Base-by-base conservation (phyloP, 2,329 filamentous ascomycete genomes). In the Cladosporium sp. region DNA sequence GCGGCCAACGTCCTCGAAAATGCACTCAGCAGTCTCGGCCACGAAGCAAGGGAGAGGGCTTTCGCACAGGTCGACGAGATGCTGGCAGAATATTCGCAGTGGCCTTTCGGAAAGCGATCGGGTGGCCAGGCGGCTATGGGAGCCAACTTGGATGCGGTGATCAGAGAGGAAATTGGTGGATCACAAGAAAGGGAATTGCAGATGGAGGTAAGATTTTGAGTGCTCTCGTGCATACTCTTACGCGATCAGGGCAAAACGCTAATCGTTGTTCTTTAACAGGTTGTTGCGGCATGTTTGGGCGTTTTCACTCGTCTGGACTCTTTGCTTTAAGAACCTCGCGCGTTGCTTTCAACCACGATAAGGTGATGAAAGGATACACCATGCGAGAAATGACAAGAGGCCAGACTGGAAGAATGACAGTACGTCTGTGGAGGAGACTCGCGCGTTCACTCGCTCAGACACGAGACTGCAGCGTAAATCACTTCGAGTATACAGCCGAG, bases 241-340 rank as follows among this genome's bases (percentile, higher is more conserved):
- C 28, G 4, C 9, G 14, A 47, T 25, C 25, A 43, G 19, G 15
- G 12, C n/a, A 12, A 36, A 22, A 56, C 63, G 63, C 68, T 73
- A 61, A 74, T 50, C 51, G 3, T 60, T 19, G n/a, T 45, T 40
- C 19, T 40, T 11, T 7, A 14, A 59, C 60, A 87, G 84, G 86
- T 90, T 70, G 91, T 99, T 56, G 92, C 94, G 55, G 94, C 94
- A 66, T 97, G 94, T 76, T 79, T 99, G 75, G 96, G 89, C 78
- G 94, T 99, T 70, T 99, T 99, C 75, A 99, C 94, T 64, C 86
- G 93, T 72, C 88, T 99, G 70, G 94, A 99, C 79, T 97, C 94
- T 54, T 82, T 99, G 62, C 87, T 99, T 74, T 99, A 84, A 78
- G 42, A n/a, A 17, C 19, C 2, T 20, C n/a, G 8, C 5, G 39